These are phyloP conservation scores for Apiospora koreana DNA, from an alignment of 2,329 filamentous ascomycete species.

Conservation along the genomic window DNA sequence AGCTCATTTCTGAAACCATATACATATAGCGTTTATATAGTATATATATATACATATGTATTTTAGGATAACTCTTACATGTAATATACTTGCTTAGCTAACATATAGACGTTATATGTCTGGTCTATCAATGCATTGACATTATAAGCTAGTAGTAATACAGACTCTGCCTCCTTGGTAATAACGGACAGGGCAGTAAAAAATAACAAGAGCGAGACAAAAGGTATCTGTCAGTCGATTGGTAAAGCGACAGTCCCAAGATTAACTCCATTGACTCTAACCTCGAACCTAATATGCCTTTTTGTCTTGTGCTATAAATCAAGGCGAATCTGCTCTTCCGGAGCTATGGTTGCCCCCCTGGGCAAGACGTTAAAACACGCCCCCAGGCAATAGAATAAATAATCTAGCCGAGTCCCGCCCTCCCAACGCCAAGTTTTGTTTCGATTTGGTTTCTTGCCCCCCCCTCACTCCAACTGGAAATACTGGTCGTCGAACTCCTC, in stretches of 20 bases:
- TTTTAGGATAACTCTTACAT: too few relatives aligned
- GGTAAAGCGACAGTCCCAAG: neutral
- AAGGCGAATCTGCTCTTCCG: neutral
- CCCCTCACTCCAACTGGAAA: constrained; percentile 40
- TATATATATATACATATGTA: too few relatives aligned
- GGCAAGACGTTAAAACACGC: neutral
- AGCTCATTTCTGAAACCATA: neutral
- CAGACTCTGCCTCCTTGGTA: too few relatives aligned
- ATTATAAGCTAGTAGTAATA: too few relatives aligned
- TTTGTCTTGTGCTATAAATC: neutral
- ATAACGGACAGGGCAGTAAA: too few relatives aligned
- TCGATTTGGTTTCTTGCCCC: neutral
- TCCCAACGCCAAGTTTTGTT: neutral
- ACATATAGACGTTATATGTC: too few relatives aligned
- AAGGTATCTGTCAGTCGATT: too few relatives aligned
- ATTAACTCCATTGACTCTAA: neutral
- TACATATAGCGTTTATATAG: too few relatives aligned
- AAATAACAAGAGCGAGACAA: too few relatives aligned
- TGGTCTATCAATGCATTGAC: too few relatives aligned
- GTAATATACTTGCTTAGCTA: too few relatives aligned
- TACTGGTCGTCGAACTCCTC: constrained; percentile 50
- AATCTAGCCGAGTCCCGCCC: neutral
- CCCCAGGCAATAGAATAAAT: neutral
- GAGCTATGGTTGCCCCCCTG: neutral
- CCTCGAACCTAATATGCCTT: neutral